Percentiles rank a stretch among this genome's conserved stretches.
phyloP scores from a whole-genome alignment of 129 eudicot genomes.

The Glebionis coronaria region DNA sequence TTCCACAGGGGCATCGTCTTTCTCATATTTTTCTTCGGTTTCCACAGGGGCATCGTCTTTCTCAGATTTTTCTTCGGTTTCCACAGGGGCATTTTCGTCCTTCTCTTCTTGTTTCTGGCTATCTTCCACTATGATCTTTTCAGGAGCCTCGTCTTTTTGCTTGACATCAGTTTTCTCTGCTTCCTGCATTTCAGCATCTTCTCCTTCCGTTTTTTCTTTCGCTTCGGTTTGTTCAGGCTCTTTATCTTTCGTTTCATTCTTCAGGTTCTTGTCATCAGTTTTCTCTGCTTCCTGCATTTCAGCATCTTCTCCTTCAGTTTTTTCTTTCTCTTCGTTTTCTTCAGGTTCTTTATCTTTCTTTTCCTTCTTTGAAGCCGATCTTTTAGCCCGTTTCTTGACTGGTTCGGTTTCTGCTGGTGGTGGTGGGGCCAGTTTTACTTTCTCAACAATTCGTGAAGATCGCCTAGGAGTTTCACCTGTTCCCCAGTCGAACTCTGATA shows the following conservation, averaged over 20 bases:
- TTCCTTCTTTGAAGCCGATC: constrained; percentile 46
- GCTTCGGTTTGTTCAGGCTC: constrained; percentile 27
- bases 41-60: constrained; percentile 20
- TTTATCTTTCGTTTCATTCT: constrained; percentile 45
- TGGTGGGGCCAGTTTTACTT: constrained; percentile 52
- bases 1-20: constrained; percentile 17
- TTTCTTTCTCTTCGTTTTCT: constrained; percentile 36
- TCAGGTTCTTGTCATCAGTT: constrained; percentile 23
- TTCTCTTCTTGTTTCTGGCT: constrained; percentile 24
- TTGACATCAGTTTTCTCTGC: constrained; percentile 20
- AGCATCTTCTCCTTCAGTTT: constrained; percentile 25
- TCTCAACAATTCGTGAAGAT: constrained; percentile 72
- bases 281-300: constrained; percentile 34
- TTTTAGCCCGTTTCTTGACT: constrained; percentile 42
- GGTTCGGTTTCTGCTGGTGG: constrained; percentile 51
- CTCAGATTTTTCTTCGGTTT: constrained; percentile 12
- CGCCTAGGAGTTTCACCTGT: constrained; percentile 79
- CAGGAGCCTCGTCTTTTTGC: constrained; percentile 28
- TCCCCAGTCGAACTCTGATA: constrained; percentile 77
- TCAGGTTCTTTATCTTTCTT: constrained; percentile 37
- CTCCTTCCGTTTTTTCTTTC: constrained; percentile 33
- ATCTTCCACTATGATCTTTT: constrained; percentile 18
- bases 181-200: constrained; percentile 37
- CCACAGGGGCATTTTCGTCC: constrained; percentile 23
- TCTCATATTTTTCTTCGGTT: constrained; percentile 10